Percentiles rank a stretch among this genome's conserved stretches.
Conservation (phyloP, 176 grass and related monocot species). For the sorghum (Sorghum bicolor) region Sorghum_bicolor_NCBIv3 NC_012872.2:72775001-72775500, state of each 20-base stretch:
- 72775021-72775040: conserved; percentile 3
- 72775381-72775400: conserved; percentile 70
- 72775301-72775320: conserved; percentile 56
- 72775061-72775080: no score
- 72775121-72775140: conserved; percentile 14
- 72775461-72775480: conserved; percentile 83
- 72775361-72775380: conserved; percentile 92
- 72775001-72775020: background rate
- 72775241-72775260: background rate
- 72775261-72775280: background rate
- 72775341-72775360: conserved; percentile 73
- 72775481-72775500: conserved; percentile 41
- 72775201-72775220: background rate
- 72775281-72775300: background rate
- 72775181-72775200: background rate
- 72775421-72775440: conserved; percentile 71
- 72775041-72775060: background rate
- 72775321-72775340: conserved; percentile 57
- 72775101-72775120: conserved; percentile 19
- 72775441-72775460: conserved; percentile 52
- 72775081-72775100: background rate
- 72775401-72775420: conserved; percentile 89
- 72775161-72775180: background rate
- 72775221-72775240: background rate
- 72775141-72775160: conserved; percentile 25